phyloP scores from a whole-genome alignment of 768 basidiomycete genomes.

The Clathrus columnatus region DNA sequence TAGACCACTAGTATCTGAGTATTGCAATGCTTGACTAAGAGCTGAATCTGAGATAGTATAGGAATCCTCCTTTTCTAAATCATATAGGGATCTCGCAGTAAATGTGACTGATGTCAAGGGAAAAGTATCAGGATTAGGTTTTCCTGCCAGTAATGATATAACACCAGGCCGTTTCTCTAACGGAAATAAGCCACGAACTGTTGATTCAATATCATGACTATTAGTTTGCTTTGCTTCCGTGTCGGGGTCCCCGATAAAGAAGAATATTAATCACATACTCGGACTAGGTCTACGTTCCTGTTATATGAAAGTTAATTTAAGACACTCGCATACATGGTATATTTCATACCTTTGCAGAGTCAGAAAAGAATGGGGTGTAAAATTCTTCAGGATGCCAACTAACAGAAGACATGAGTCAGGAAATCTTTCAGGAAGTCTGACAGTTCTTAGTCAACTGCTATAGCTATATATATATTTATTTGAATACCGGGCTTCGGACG shows the following conservation, averaged over 20 bases:
- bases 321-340: no score
- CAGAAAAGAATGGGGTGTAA: conserved; percentile 56
- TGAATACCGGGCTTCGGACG: no score
- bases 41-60: conserved; percentile 51
- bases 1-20: conserved; percentile 65
- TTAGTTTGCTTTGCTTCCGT: background rate
- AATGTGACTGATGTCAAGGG: conserved; percentile 79
- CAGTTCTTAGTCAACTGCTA: no score
- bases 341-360: conserved; percentile 36
- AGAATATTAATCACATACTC: conserved; percentile 33
- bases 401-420: background rate
- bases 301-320: background rate
- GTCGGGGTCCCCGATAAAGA: no score
- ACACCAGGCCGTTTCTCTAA: conserved; percentile 72
- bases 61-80: conserved; percentile 35
- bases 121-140: conserved; percentile 86
- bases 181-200: conserved; percentile 60
- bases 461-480: no score
- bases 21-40: conserved; percentile 64
- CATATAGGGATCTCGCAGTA: conserved; percentile 39
- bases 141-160: conserved; percentile 80
- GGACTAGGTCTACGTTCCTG: conserved; percentile 48
- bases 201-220: background rate
- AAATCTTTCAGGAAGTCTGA: background rate
- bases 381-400: conserved; percentile 38